These are phyloP conservation scores for Geotrichum europaeum DNA, from an alignment of 1,139 yeast species.

Conservation along the genomic window DNA sequence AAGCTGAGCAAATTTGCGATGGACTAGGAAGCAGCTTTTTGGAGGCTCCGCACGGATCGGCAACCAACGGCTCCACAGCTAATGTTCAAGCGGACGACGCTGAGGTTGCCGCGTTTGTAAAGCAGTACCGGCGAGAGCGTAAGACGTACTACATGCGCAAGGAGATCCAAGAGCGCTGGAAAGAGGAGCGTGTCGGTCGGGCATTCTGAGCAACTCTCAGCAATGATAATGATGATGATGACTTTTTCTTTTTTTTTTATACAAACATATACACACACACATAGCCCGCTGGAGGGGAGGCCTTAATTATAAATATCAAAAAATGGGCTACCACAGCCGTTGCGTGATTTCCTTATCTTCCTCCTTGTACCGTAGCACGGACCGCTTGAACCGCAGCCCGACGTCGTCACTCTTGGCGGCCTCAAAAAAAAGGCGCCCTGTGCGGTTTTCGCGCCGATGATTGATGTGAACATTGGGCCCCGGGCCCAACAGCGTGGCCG, in stretches of 20 bases:
- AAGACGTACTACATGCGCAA: slow-evolving; percentile 48
- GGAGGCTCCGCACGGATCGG: slow-evolving; percentile 21
- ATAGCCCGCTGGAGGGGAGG: not conserved
- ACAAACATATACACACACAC: not conserved
- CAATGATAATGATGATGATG: not conserved
- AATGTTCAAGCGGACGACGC: slow-evolving; percentile 22
- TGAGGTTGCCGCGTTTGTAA: slow-evolving; percentile 37
- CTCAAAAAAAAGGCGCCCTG: not conserved
- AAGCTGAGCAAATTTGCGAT: slow-evolving; percentile 35
- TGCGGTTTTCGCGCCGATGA: not conserved
- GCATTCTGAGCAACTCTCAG: not conserved
- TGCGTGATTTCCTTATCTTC: slow-evolving; percentile 1
- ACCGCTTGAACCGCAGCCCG: slow-evolving; percentile 2
- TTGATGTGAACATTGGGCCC: slow-evolving; percentile 5
- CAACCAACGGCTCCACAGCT: slow-evolving; percentile 18
- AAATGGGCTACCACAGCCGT: not conserved
- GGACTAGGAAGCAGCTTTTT: slow-evolving; percentile 33
- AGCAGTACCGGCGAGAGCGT: slow-evolving; percentile 43
- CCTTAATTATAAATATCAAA: not conserved
- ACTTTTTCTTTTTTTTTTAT: not conserved
- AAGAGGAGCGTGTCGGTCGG: slow-evolving; percentile 56
- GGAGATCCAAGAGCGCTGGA: slow-evolving; percentile 57
- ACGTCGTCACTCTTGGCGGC: slow-evolving; percentile 8
- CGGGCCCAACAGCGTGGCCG: slow-evolving; percentile 1
- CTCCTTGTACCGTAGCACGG: slow-evolving; percentile 5